Evolutionary conservation across 2,329 filamentous ascomycete genomes (phyloP).

Genomic region (Neofusicoccum kwambonambiense): DNA sequence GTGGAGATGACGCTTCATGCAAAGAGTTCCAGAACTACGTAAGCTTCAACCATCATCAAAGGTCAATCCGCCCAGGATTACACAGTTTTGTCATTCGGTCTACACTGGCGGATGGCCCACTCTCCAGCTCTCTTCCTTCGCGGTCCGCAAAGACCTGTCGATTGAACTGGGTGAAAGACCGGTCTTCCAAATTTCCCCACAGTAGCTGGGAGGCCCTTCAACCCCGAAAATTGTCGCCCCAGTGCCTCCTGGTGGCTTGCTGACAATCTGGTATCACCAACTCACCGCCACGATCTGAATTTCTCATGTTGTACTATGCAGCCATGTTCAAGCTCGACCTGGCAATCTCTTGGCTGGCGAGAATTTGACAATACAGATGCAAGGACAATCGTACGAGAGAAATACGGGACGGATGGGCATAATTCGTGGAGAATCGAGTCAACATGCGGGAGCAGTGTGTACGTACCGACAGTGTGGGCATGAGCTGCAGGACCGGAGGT

Average conservation of each 20-base stretch:
- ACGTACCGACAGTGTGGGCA: neutral
- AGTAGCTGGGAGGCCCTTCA: neutral
- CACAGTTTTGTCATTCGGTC: no score
- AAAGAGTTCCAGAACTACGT: no score
- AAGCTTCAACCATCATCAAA: no score
- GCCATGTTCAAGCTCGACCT: neutral
- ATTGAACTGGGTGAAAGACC: no score
- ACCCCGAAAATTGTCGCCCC: neutral
- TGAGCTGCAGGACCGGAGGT: neutral
- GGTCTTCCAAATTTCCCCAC: no score
- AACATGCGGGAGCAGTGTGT: neutral
- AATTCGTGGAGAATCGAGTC: neutral
- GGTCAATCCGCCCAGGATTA: no score
- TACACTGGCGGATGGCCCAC: no score
- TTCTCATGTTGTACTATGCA: neutral
- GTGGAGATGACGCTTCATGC: no score
- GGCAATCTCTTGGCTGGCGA: neutral
- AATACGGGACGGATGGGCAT: neutral
- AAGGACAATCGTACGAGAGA: neutral
- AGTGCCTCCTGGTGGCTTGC: neutral
- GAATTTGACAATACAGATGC: neutral
- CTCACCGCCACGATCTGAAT: conserved; percentile 1
- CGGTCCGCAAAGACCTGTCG: no score
- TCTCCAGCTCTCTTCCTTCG: no score
- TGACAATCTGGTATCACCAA: conserved; percentile 6